Base-by-base conservation (phyloP, 345 rosid genomes). In the Citrus inodora region DNA sequence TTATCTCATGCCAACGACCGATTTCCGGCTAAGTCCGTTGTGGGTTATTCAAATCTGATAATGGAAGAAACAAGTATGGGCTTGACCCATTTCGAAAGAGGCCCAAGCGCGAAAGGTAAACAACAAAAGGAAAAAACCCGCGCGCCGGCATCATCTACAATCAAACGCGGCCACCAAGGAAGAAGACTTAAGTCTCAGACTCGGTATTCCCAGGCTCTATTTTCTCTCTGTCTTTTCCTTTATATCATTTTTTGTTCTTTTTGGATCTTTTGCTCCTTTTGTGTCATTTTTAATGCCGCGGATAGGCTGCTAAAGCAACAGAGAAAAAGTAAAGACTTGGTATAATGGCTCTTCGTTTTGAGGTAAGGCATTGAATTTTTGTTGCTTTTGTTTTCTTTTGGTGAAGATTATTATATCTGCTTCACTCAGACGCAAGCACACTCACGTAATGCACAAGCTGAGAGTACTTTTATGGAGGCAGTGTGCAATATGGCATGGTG, bases 341-440 rank as follows among this genome's bases (percentile, higher is more conserved):
- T 63, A 24, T 28, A 46, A 80, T 80, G 87, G 87, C 87, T 79
- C 87, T 85, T 63, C 85, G 82, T 53, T 85, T 82, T 30, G 87
- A 85, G 82, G 85, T 82, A 59, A 16, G 78, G 38, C 76, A 32
- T 63, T 68, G 19, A 38, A 55, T 16, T 80, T n/a, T 4, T 24
- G 51, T 63, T 16, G 4, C 58, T 64, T 42, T 55, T 67, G 6
- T 13, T 78, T 25, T 25, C 9, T 28, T 27, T 68, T 48, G 6
- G 7, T 42, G 42, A 32, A 56, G 53, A n/a, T 22, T 42, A 7
- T 56, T 33, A 0, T 67, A 10, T 76, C 58, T 67, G 28, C 27
- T 35, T 10, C 32, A 5, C 46, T 37, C 17, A 22, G 27, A 56
- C 28, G 40, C 27, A 21, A 19, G 4, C n/a, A 7, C 30, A 61